Evolutionary conservation across 2,329 filamentous ascomycete genomes (phyloP), one percentile per base, ranked within the genome.

Genomic region (Exophiala calicioides): DNA sequence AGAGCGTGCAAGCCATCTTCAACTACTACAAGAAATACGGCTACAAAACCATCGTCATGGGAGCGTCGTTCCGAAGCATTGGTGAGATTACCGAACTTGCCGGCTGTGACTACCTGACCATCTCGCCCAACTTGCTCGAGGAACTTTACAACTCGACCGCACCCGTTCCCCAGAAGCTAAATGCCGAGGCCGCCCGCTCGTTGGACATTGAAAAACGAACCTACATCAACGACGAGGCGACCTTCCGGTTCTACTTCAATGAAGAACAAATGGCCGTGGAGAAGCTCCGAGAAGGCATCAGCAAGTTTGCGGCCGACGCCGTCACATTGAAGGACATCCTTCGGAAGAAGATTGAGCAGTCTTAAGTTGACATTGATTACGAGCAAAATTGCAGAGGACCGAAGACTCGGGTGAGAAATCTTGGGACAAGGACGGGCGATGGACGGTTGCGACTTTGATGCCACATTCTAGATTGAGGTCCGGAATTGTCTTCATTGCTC

Each of bases 21-120:
- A 93, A 98, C 83, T 98, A 98, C 88, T 98, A 98, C 86, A 98
- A 98, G 88, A 97, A 97, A 82, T 88, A 78, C 72, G 89, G 87
- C 72, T 96, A 98, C 85, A 95, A 95, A 65, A 98, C 93, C 72
- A 96, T 97, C 64, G 93, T 98, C 75, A 98, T 98, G 93, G 93
- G 93, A 67, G 93, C 93, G 61, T 96, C 90, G 30, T 98, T 98
- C 89, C 85, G 93, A 71, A 97, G 86, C 79, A 77, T 77, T 56
- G 93, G 93, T 66, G 93, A 98, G 79, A 95, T 98, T 74, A 97
- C 89, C 36, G 93, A 98, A 80, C 83, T 98, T 55, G 91, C 91
- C 68, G 93, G 93, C 68, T 96, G 90, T 71, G 93, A 98, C 75
- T 98, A 98, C 81, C 80, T 98, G 65, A 98, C 93, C 70, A 98